These are phyloP conservation scores for Russula earlei DNA, from an alignment of 768 basidiomycete species.

Conservation along the genomic window DNA sequence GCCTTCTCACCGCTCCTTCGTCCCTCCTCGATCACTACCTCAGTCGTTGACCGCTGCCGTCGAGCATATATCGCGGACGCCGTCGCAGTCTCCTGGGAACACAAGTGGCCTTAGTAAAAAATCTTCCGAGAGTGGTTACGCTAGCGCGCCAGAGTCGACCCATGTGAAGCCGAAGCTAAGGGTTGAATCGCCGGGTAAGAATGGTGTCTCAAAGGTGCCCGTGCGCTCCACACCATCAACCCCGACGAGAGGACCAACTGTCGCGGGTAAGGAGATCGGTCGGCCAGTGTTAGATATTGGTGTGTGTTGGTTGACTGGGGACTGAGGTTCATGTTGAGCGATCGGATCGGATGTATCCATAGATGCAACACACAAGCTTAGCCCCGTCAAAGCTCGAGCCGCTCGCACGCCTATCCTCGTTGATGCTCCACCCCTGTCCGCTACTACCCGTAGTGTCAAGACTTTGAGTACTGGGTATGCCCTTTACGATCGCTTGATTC, in stretches of 20 bases:
- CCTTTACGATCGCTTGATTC: neutral
- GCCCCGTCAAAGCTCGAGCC: constrained; percentile 59
- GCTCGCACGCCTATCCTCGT: constrained; percentile 56
- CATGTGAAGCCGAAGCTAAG: neutral
- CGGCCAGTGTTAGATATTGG: constrained; percentile 62
- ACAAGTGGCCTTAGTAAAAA: constrained; percentile 2
- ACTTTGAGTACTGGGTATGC: constrained; percentile 61
- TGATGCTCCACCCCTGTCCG: constrained; percentile 21
- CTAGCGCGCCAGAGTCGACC: constrained; percentile 11
- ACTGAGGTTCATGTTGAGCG: neutral
- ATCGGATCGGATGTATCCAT: neutral
- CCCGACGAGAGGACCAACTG: constrained; percentile 12
- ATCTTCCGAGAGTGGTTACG: constrained; percentile 19
- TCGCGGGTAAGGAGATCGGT: constrained; percentile 56
- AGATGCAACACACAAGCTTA: constrained; percentile 66
- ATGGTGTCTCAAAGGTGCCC: neutral
- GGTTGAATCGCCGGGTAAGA: neutral
- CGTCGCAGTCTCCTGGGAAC: constrained; percentile 10
- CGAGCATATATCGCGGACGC: constrained; percentile 43
- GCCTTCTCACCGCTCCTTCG: constrained; percentile 34
- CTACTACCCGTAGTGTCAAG: constrained; percentile 23
- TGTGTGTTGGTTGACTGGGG: constrained; percentile 26
- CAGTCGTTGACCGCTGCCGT: constrained; percentile 68
- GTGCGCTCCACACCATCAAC: constrained; percentile 4
- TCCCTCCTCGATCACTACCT: constrained; percentile 47